Base-by-base conservation (phyloP, 2,329 filamentous ascomycete species). In the Curvularia eragrostidis region DNA sequence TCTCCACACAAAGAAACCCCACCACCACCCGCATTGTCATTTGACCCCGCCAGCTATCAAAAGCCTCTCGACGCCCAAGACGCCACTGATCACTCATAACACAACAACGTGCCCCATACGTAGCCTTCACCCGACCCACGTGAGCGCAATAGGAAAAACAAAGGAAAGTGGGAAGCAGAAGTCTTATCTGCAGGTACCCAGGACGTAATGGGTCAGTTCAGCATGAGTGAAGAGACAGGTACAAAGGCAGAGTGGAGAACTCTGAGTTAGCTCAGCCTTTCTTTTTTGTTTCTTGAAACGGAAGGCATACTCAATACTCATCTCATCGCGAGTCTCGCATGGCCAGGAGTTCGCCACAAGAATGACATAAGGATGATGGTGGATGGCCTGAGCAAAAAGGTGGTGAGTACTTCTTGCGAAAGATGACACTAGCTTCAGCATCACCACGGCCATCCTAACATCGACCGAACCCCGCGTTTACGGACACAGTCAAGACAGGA, bases 81-180 rank as follows among this genome's bases (percentile, higher is more conserved):
- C 51, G 59, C 68, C 69, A 69, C 69, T 66, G 61, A 69, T 41
- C 54, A 57, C 6, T 24, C 38, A 36, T 19, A 47, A 34, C 36
- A n/a, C 58, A 32, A 57, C 57, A 51, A 34, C 39, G 21, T 58
- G 34, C 60, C 57, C 41, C 64, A 68, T 54, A 47, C 62, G 38
- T 56, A 49, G 60, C 55, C 44, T 57, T 47, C 56, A 59, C 46
- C 39, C 66, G 70, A 71, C 69, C 71, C 70, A 61, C 52, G 67
- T 64, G 60, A 59, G 61, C 55, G 60, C 43, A 21, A 43, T 24
- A 26, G 23, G 65, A 66, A 67, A 61, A 43, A n/a, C 65, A 65
- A 67, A 61, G 21, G 38, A 47, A 46, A 56, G 21, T 38, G 49
- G 19, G 28, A 43, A 41, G n/a, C 38, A 42, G n/a, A 48, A 41